Conservation (phyloP, 768 basidiomycete species). For the Lentinula guzmanii region DNA sequence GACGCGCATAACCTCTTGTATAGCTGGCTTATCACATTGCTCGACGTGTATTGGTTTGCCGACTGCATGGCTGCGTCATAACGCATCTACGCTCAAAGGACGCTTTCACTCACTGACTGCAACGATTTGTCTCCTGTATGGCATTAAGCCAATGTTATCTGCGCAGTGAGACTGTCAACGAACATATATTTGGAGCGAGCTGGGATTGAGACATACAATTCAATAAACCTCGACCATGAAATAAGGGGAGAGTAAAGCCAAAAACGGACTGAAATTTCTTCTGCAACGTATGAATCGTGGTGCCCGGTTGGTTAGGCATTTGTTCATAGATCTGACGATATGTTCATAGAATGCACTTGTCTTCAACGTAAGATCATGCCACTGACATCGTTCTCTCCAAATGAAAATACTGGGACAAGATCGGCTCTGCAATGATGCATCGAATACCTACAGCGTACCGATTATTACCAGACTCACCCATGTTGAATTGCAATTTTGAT, state of each 20-base stretch:
- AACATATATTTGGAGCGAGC: background rate
- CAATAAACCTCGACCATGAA: conserved; percentile 90
- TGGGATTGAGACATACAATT: conserved; percentile 59
- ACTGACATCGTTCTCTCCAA: conserved; percentile 96
- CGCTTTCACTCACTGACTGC: conserved; percentile 74
- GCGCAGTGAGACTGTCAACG: background rate
- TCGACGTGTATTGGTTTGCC: conserved; percentile 83
- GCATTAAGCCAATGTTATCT: conserved; percentile 96
- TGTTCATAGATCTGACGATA: conserved; percentile 85
- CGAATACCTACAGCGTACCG: background rate
- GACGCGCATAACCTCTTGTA: conserved; percentile 71
- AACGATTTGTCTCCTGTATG: conserved; percentile 92
- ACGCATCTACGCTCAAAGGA: background rate
- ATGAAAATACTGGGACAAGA: conserved; percentile 95
- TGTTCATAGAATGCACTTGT: background rate
- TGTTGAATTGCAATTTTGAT: conserved; percentile 91
- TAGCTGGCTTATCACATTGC: conserved; percentile 72
- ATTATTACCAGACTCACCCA: conserved; percentile 45
- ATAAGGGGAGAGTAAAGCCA: conserved; percentile 95
- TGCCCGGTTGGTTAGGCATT: conserved; percentile 93
- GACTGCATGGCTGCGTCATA: conserved; percentile 38
- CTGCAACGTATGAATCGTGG: conserved; percentile 79
- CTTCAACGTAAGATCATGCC: background rate
- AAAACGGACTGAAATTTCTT: conserved; percentile 89
- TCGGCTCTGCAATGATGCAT: conserved; percentile 58